A percentile compares a stretch with the other conserved stretches of the same genome.
These are phyloP conservation scores for Hymenoscyphus scutula DNA, from an alignment of 2,329 filamentous ascomycete genomes.

Conservation along the genomic window DNA sequence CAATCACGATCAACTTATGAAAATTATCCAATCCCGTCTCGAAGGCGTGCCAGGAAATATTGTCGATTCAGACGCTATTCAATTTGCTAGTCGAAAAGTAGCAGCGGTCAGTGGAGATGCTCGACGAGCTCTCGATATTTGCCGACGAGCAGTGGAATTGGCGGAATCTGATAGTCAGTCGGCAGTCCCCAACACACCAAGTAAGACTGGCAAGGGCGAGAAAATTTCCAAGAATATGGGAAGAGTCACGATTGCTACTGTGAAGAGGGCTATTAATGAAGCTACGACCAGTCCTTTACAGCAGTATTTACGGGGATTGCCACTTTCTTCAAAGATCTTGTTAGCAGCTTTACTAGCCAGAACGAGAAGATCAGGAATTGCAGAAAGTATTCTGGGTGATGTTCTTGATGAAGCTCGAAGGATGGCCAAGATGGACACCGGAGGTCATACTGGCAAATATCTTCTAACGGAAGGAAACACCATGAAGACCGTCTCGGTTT, in stretches of 20 bases:
- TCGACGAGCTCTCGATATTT: conserved; percentile 89
- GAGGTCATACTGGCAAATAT: conserved; percentile 59
- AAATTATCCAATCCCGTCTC: conserved; percentile 92
- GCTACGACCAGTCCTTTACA: conserved; percentile 91
- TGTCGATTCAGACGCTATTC: conserved; percentile 88
- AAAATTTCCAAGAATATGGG: conserved; percentile 36
- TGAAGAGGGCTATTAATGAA: conserved; percentile 93
- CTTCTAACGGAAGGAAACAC: conserved; percentile 40
- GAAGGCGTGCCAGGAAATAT: conserved; percentile 85
- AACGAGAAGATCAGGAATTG: conserved; percentile 77
- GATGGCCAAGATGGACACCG: conserved; percentile 59
- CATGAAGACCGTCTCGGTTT: conserved; percentile 32
- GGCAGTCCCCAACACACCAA: conserved; percentile 55
- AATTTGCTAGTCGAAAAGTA: conserved; percentile 95
- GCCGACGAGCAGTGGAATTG: conserved; percentile 89
- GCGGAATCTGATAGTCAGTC: conserved; percentile 68
- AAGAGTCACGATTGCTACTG: conserved; percentile 85
- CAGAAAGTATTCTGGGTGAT: conserved; percentile 85
- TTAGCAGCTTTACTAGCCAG: conserved; percentile 78
- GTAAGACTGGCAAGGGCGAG: conserved; percentile 47
- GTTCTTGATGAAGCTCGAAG: conserved; percentile 81
- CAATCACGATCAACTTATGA: conserved; percentile 95
- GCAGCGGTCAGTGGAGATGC: conserved; percentile 95
- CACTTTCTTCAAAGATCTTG: conserved; percentile 79
- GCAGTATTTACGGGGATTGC: conserved; percentile 79